phyloP scores from a whole-genome alignment of 768 basidiomycete genomes.

The Tricholomella constricta region DNA sequence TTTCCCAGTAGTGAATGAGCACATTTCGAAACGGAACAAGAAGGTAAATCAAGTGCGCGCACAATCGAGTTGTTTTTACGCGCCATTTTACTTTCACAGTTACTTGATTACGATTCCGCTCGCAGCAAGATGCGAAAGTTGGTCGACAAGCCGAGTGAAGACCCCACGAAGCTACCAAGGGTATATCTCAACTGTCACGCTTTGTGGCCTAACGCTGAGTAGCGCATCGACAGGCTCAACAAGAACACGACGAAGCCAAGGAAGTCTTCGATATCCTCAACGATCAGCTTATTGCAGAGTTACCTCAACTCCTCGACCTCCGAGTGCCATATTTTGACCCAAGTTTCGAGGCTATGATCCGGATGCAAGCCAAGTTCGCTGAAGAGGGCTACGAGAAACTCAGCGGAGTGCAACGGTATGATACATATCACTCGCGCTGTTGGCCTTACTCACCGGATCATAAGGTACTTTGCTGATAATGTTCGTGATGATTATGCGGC shows the following conservation, averaged over 20 bases:
- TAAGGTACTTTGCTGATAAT: constrained; percentile 84
- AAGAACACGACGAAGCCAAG: constrained; percentile 93
- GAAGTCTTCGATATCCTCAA: constrained; percentile 95
- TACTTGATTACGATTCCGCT: constrained; percentile 94
- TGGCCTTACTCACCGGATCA: not conserved
- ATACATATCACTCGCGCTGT: constrained; percentile 8
- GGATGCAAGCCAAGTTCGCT: constrained; percentile 96
- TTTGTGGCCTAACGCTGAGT: not conserved
- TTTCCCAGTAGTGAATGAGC: constrained; percentile 91
- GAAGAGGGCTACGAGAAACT: constrained; percentile 98
- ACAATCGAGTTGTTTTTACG: not conserved
- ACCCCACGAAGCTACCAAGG: constrained; percentile 86
- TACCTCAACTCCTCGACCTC: constrained; percentile 91
- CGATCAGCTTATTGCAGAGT: constrained; percentile 85
- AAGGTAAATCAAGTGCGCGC: constrained; percentile 56
- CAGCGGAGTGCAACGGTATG: constrained; percentile 86
- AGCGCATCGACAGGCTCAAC: constrained; percentile 68
- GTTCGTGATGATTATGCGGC: constrained; percentile 97
- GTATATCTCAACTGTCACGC: not conserved
- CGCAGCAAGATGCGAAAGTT: constrained; percentile 88
- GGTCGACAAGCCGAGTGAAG: constrained; percentile 91
- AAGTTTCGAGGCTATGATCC: constrained; percentile 98
- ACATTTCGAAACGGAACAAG: constrained; percentile 93
- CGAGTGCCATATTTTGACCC: constrained; percentile 99
- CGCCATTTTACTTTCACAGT: constrained; percentile 32